Percentiles rank a stretch among this genome's conserved stretches.
Evolutionary conservation across 345 rosid genomes (phyloP).

Genomic region (Heritiera fomes): DNA sequence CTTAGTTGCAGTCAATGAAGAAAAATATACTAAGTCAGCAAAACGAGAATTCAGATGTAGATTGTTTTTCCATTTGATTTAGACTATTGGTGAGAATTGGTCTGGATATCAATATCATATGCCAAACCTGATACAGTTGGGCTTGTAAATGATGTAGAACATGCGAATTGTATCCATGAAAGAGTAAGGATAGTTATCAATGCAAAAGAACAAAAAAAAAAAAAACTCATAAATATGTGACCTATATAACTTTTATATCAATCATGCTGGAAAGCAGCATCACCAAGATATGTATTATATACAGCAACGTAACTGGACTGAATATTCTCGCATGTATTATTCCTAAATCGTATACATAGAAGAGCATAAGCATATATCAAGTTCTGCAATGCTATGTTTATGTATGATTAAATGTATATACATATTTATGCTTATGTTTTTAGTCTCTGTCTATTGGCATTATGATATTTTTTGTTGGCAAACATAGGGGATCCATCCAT

Average conservation of each 20-base stretch:
- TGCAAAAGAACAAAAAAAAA: not conserved
- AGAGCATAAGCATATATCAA: not conserved
- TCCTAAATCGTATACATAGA: not conserved
- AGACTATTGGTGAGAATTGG: not conserved
- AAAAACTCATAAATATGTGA: not conserved
- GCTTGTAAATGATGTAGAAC: not conserved
- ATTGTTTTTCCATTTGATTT: not conserved
- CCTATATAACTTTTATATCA: not conserved
- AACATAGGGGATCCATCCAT: constrained; percentile 87
- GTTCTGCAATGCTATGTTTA: not conserved
- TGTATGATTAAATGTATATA: not conserved
- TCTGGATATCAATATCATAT: not conserved
- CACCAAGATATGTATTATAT: not conserved
- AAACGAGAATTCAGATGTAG: not conserved
- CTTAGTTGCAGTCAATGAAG: not conserved
- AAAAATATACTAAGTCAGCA: not conserved
- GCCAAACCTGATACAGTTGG: not conserved
- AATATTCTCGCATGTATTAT: not conserved
- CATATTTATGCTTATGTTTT: not conserved
- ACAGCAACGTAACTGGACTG: not conserved
- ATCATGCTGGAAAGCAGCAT: not conserved
- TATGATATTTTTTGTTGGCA: not conserved
- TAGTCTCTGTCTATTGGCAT: not conserved
- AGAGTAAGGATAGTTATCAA: not conserved
- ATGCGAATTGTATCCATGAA: not conserved